Percentiles rank a stretch among this genome's conserved stretches.
Evolutionary conservation across 805 yeast genomes (phyloP).

Genomic region (Suhomyces tanzawaensis): DNA sequence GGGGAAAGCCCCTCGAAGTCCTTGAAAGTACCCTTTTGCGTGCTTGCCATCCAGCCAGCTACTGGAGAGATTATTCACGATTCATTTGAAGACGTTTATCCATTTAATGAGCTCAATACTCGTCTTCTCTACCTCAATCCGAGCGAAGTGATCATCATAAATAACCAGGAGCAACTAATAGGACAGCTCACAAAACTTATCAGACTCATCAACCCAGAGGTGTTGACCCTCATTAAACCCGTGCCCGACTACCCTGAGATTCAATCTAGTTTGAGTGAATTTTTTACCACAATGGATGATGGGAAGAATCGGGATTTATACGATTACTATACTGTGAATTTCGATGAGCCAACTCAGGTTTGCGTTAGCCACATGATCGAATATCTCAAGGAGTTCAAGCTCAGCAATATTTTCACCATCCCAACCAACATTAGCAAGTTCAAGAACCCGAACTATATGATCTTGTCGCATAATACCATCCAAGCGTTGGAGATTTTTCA

Average conservation of each 20-base stretch:
- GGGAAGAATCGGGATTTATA: conserved; percentile 16
- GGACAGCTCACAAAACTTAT: conserved; percentile 17
- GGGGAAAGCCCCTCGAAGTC: background rate
- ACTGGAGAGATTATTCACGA: conserved; percentile 80
- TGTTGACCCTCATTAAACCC: conserved; percentile 1
- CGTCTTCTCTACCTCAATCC: conserved; percentile 74
- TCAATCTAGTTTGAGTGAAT: conserved; percentile 20
- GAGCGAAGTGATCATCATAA: conserved; percentile 58
- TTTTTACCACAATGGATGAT: conserved; percentile 22
- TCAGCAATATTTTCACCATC: conserved; percentile 56
- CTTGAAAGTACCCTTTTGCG: conserved; percentile 22
- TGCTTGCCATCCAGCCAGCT: conserved; percentile 66
- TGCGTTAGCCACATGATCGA: conserved; percentile 47
- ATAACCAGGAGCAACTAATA: conserved; percentile 31
- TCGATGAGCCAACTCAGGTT: conserved; percentile 20
- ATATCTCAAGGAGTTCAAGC: conserved; percentile 62
- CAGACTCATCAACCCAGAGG: conserved; percentile 9
- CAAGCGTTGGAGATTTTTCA: conserved; percentile 71
- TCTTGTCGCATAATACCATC: conserved; percentile 64
- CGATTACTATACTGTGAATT: conserved; percentile 25
- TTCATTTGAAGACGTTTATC: conserved; percentile 55
- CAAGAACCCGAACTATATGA: conserved; percentile 47
- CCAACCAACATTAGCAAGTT: conserved; percentile 53
- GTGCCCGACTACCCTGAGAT: background rate
- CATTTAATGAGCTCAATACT: conserved; percentile 67